Evolutionary conservation across 1,284 basidiomycete genomes (phyloP), one percentile per base, ranked within the genome.

Genomic region (Moesziomyces aphidis): DNA sequence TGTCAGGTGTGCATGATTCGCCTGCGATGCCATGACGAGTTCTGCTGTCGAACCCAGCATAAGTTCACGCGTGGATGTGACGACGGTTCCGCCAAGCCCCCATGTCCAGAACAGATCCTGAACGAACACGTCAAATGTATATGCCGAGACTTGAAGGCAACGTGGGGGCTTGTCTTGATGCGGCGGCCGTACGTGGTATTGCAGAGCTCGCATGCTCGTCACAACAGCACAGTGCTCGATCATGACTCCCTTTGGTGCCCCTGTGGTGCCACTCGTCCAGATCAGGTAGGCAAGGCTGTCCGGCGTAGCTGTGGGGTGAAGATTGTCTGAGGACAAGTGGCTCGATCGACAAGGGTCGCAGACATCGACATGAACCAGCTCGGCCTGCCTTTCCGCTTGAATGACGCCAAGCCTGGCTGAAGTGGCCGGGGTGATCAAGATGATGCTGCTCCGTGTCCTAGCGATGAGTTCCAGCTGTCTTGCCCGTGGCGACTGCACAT

Each of bases 221-320:
- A 36, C 31, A 5, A 70, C 73, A 1, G 69, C 44, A 10, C 19
- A 11, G 39, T 75, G 73, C 22, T 72, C 61, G 58, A 75, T 70
- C 43, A 61, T 56, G 22, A 74, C 72, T 17, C 63, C 72, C 39
- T 81, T 81, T 9, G 79, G 79, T 10, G 62, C 50, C 9, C 79
- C 79, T 24, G 79, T 81, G 23, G 79, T 79, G 7, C 79, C 79
- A 47, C 74, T 77, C 13, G 79, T 81, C 79, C 79, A 81, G 48
- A 81, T 81, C 15, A 80, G 50, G 46, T 81, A 81, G 1, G 79
- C 79, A 9, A 81, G 55, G 5, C 51, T 42, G 24, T 28, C 24
- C 19, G 53, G 23, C 17, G 22, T 28, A 23, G 58, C 58, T 13
- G 39, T 39, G 9, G 51, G 17, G 2, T 26, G 39, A 5, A 61